phyloP scores from a whole-genome alignment of 306 rosid species.

The Luffa aegyptiaca region DNA sequence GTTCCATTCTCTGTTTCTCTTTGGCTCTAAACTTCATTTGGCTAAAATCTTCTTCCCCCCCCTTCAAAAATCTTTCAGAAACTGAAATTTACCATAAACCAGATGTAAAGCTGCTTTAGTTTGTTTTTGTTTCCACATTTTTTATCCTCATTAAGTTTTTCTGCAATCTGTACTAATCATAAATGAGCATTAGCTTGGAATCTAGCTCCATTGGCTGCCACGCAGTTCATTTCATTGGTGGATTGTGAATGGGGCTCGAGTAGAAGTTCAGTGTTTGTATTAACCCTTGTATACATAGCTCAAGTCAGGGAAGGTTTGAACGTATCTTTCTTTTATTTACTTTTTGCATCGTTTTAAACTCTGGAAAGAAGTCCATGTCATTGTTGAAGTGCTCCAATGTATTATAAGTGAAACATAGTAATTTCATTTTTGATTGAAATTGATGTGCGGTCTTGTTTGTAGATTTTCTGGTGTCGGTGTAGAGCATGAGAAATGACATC shows the following conservation, averaged over 20 bases:
- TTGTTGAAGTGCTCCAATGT: background rate
- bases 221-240: background rate
- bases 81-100: background rate
- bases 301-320: background rate
- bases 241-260: background rate
- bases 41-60: background rate
- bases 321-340: background rate
- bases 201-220: background rate
- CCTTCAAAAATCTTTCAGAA: background rate
- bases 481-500: constrained; percentile 5
- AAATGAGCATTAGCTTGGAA: background rate
- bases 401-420: background rate
- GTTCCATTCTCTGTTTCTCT: background rate
- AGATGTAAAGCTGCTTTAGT: background rate
- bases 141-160: background rate
- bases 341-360: background rate
- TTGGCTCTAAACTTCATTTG: background rate
- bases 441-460: background rate
- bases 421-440: background rate
- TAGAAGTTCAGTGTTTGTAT: background rate
- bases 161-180: background rate
- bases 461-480: background rate
- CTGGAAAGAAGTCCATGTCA: background rate
- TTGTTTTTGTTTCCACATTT: background rate
- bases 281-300: background rate